Evolutionary conservation across 2,329 filamentous ascomycete genomes (phyloP), one percentile per base, ranked within the genome.

Genomic region (Clarireedia homoeocarpa): DNA sequence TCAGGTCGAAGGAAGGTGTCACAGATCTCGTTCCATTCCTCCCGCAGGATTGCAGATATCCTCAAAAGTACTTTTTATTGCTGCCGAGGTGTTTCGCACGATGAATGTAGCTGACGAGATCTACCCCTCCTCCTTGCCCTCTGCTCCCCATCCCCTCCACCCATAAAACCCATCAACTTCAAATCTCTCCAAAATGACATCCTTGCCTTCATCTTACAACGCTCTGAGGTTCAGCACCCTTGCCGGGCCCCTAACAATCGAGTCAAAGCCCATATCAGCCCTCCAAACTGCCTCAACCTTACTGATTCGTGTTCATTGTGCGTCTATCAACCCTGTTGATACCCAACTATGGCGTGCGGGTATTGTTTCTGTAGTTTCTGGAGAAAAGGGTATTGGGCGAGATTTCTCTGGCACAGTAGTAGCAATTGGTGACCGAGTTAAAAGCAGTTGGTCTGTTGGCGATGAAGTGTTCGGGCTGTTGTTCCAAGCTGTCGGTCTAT

Each of bases 401-500:
- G 66, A 69, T 56, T 68, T 63, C 39, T 65, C 65, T 4, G 67
- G 67, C 5, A 67, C 61, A 2, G 66, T 74, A 1, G 64, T 69
- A 39, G 66, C 62, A 3, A 61, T 72, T n/a, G 71, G 70, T 9
- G 50, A 59, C 24, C 57, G 63, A 34, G 68, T 71, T 9, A 66
- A 58, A 7, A 65, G 64, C 10, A 52, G 30, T 6, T 68, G 70
- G 56, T 53, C 63, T n/a, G 58, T 66, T 7, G 72, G 72, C 6
- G 71, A 74, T 50, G 67, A 69, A 15, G 62, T 74, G 44, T 69
- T 72, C 56, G 67, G 68, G 23, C 57, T 72, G 20, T 45, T 66
- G 4, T 66, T 67, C 30, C 58, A 64, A 34, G 48, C 58, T 46
- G 64, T 66, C 55, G 59, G 66, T 40, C 40, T 9, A 30, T 26